Evolutionary conservation across 371 early-diverging fungal species (phyloP).

Genomic region (Catenaria anguillulae): DNA sequence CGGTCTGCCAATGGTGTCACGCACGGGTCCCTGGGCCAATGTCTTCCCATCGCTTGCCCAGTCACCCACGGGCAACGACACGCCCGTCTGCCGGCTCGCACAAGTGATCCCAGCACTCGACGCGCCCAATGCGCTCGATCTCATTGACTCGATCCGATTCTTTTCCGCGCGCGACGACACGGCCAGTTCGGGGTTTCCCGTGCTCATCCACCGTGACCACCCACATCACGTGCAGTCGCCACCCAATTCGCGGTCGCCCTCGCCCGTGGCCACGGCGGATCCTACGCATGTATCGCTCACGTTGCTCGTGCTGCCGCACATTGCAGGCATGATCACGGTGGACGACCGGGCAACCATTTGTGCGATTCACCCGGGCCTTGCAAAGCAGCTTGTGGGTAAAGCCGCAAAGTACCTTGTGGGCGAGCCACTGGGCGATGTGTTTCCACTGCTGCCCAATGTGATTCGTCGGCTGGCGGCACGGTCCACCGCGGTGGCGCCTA

Average conservation of each 20-base stretch:
- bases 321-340: slow-evolving; percentile 49
- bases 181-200: too few species aligned
- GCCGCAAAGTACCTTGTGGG: slow-evolving; percentile 14
- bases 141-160: not conserved
- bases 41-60: not conserved
- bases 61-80: not conserved
- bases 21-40: not conserved
- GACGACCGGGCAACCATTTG: slow-evolving; percentile 37
- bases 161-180: not conserved
- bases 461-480: slow-evolving; percentile 17
- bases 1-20: not conserved
- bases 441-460: slow-evolving; percentile 18
- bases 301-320: slow-evolving; percentile 47
- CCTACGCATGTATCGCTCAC: too few species aligned
- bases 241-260: too few species aligned
- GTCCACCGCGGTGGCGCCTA: slow-evolving; percentile 4
- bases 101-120: not conserved
- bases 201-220: too few species aligned
- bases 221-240: too few species aligned
- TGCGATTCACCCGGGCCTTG: slow-evolving; percentile 45
- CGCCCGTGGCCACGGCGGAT: too few species aligned
- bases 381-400: slow-evolving; percentile 32
- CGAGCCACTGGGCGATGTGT: slow-evolving; percentile 21
- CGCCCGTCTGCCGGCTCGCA: not conserved
- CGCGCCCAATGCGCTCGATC: not conserved